phyloP scores from a whole-genome alignment of 2,329 filamentous ascomycete species.

The Lachnellula cervina region DNA sequence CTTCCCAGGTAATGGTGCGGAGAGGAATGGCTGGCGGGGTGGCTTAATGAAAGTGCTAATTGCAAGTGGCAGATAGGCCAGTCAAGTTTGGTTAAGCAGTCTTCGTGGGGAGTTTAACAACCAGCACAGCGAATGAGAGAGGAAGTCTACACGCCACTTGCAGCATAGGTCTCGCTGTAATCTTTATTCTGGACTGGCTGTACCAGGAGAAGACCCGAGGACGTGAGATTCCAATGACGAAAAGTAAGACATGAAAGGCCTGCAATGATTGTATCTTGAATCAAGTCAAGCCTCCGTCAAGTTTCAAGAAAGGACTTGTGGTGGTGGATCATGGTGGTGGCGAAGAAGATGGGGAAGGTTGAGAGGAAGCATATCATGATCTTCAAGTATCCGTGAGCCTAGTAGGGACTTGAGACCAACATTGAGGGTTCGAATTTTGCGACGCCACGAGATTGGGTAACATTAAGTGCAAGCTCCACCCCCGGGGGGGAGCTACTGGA shows the following conservation, averaged over 20 bases:
- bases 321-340: conserved; percentile 7
- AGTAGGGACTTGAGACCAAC: conserved; percentile 18
- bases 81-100: conserved; percentile 20
- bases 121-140: conserved; percentile 24
- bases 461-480: conserved; percentile 10
- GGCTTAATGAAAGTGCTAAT: conserved; percentile 28
- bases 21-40: conserved; percentile 21
- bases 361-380: conserved; percentile 24
- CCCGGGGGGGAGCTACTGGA: conserved; percentile 10
- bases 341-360: conserved; percentile 16
- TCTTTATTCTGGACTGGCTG: conserved; percentile 7
- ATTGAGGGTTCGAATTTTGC: conserved; percentile 23
- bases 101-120: conserved; percentile 22
- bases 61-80: conserved; percentile 23
- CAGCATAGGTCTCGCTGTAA: conserved; percentile 19
- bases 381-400: conserved; percentile 16
- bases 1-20: conserved; percentile 16
- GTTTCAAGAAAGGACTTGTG: conserved; percentile 1
- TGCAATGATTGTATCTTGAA: conserved; percentile 1
- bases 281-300: conserved; percentile 1
- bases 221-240: conserved; percentile 6
- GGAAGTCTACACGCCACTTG: conserved; percentile 24
- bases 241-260: conserved; percentile 11
- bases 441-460: conserved; percentile 29
- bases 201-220: conserved; percentile 1